Base-by-base conservation (phyloP, 768 basidiomycete genomes). In the Pholiota molesta region DNA sequence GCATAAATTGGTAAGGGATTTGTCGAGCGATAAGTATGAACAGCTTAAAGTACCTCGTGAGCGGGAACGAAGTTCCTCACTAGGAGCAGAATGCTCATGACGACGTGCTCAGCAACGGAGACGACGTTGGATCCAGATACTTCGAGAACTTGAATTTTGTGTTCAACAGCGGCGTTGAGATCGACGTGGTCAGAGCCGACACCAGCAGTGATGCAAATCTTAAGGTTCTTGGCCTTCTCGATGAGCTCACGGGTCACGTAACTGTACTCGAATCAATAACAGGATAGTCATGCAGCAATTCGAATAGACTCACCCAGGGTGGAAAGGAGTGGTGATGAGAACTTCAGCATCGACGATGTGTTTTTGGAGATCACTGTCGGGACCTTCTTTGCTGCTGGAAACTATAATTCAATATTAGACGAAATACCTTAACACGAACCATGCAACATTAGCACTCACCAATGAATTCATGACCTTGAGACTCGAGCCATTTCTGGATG, bases 151-250 rank as follows among this genome's bases (percentile, higher is more conserved):
- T 93, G 89, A 68, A 95, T 87, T 61, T 81, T 81, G 67, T 84
- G 79, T 71, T 93, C 86, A 66, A 92, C 93, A 28, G 92, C 90
- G 21, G 93, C 90, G 73, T 95, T 89, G 62, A 97, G 84, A 72
- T 96, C 94, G 65, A 95, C 86, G 78, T 92, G 92, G 77, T 95
- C 95, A 19, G 90, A 93, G 11, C 94, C 92, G 51, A 95, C 93
- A 74, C 92, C 93, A 61, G 94, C 95, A 23, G 95, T 97, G 70
- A 96, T 84, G 70, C 91, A 92, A 60, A 96, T 73, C 77, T 94
- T 96, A 63, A 97, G 85, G 68, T 95, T 95, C 77, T 90, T 90
- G 35, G 95, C 92, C 81, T 90, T 91, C 54, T 86, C 80, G 62
- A 92, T 70, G 57, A 92, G 79, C 0, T 91, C 90, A 35, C 79